Base-by-base conservation (phyloP, 2,329 filamentous ascomycete genomes). In the Clonostachys rhizophaga region DNA sequence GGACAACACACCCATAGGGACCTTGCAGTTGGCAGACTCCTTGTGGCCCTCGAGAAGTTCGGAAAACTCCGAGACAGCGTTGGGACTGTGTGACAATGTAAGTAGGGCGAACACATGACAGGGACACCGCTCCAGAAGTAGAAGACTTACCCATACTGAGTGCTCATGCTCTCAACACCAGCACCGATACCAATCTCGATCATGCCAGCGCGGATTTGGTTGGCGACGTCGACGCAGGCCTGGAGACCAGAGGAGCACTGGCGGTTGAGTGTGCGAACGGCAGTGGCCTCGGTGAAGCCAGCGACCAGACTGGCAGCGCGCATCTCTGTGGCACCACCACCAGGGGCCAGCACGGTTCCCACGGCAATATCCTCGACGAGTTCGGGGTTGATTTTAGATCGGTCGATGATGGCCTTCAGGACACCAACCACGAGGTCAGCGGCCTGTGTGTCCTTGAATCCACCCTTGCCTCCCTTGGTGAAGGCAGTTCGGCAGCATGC, bases 271-370 rank as follows among this genome's bases (percentile, higher is more conserved):
- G 84, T 84, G 71, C 88, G 90, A 49, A 95, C 87, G n/a, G 91
- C 87, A 6, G 91, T 82, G 16, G 82, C 78, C 59, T 88, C 87
- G 40, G 94, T 89, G 75, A 97, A 95, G 42, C 94, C 94, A 44
- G 94, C 94, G 7, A 90, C 89, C 48, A 97, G 78, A 47, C 86
- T 86, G 35, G 94, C 94, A 50, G 91, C 94, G 55, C 94, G 87
- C 84, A 96, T 96, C 74, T 97, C 94, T 42, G 94, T 97, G 18
- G 94, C 94, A 56, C 92, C 94, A 57, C 91, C 94, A 52, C 94
- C 94, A 34, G 92, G 92, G 16, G 92, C 84, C 43, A 99, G 84
- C 33, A 99, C 94, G 47, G 86, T 87, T 55, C 94, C 94, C 49
- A 97, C 91, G 45, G 87, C 87, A 55, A 99, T 86, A 64, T 99